A percentile compares a stretch with the other conserved stretches of the same genome.
Evolutionary conservation across 108 stramenopile genomes (phyloP).

Genomic region (Conticribra guillardii): DNA sequence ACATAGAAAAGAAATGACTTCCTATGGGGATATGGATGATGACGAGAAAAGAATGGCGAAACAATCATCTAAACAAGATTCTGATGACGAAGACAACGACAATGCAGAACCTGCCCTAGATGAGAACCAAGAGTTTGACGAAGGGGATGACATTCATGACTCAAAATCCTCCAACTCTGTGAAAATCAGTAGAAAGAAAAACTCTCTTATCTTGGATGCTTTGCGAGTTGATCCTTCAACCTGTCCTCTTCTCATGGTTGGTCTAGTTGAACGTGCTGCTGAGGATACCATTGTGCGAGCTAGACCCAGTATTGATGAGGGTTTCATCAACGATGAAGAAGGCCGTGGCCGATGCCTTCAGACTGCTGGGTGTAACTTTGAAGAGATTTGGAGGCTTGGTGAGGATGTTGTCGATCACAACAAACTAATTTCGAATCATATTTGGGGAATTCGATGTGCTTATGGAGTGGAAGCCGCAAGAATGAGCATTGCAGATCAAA

Average conservation of each 20-base stretch:
- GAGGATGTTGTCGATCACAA: slow-evolving; percentile 87
- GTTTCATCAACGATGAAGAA: slow-evolving; percentile 87
- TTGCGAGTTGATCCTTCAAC: slow-evolving; percentile 79
- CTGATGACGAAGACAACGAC: slow-evolving; percentile 54
- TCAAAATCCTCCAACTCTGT: slow-evolving; percentile 31
- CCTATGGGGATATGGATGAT: slow-evolving; percentile 75
- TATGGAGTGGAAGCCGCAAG: slow-evolving; percentile 99
- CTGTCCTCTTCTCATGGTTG: slow-evolving; percentile 97
- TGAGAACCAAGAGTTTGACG: slow-evolving; percentile 47
- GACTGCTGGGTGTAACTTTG: slow-evolving; percentile 95
- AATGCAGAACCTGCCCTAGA: slow-evolving; percentile 42
- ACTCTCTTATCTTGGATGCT: slow-evolving; percentile 65
- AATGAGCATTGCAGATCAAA: slow-evolving; percentile 93
- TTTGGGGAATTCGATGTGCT: slow-evolving; percentile 87
- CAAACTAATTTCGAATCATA: slow-evolving; percentile 90
- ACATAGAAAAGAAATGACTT: slow-evolving; percentile 62
- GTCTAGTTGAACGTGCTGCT: slow-evolving; percentile 91
- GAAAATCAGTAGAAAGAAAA: slow-evolving; percentile 55
- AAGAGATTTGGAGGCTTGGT: slow-evolving; percentile 87
- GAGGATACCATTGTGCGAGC: slow-evolving; percentile 76
- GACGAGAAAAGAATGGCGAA: slow-evolving; percentile 61
- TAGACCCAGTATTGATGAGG: slow-evolving; percentile 81
- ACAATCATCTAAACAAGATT: slow-evolving; percentile 29
- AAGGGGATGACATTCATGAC: slow-evolving; percentile 33
- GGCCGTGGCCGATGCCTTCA: slow-evolving; percentile 88